phyloP scores from a whole-genome alignment of 768 basidiomycete species.

The Termitomyces sp. region DNA sequence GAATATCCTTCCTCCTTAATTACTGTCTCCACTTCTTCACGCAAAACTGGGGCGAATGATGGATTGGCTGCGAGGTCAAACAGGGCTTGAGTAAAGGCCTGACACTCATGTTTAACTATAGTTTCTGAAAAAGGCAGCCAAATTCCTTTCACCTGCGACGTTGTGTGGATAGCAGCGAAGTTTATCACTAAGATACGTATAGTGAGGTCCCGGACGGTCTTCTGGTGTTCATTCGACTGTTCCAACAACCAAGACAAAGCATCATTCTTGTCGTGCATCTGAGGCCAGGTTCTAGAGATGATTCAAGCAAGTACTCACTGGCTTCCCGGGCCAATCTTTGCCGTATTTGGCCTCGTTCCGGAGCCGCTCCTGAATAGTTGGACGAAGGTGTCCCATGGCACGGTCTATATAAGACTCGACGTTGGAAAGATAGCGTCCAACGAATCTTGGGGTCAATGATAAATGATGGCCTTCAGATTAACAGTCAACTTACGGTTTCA shows the following conservation, averaged over 20 bases:
- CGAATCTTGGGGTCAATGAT: conserved; percentile 8
- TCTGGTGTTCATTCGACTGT: conserved; percentile 19
- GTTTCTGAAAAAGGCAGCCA: not conserved
- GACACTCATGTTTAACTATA: not conserved
- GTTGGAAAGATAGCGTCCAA: conserved; percentile 17
- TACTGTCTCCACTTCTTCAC: conserved; percentile 35
- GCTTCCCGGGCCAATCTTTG: conserved; percentile 29
- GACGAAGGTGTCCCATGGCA: conserved; percentile 24
- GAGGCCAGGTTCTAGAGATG: not conserved
- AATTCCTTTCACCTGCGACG: conserved; percentile 15
- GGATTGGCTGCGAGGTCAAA: conserved; percentile 32
- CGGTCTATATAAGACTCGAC: conserved; percentile 17
- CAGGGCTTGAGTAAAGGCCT: conserved; percentile 33
- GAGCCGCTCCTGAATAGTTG: conserved; percentile 26
- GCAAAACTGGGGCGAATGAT: conserved; percentile 26
- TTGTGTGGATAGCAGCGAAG: conserved; percentile 27
- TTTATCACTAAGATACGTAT: conserved; percentile 21
- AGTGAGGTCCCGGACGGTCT: conserved; percentile 13
- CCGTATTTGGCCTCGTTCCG: conserved; percentile 25
- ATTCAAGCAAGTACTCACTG: conserved; percentile 14
- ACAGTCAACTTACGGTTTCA: not conserved
- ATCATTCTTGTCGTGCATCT: conserved; percentile 18
- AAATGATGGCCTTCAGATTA: no score
- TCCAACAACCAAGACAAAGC: conserved; percentile 25
- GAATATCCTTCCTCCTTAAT: conserved; percentile 32